phyloP scores from a whole-genome alignment of 2,329 filamentous ascomycete genomes.

The Microsporum audouinii region DNA sequence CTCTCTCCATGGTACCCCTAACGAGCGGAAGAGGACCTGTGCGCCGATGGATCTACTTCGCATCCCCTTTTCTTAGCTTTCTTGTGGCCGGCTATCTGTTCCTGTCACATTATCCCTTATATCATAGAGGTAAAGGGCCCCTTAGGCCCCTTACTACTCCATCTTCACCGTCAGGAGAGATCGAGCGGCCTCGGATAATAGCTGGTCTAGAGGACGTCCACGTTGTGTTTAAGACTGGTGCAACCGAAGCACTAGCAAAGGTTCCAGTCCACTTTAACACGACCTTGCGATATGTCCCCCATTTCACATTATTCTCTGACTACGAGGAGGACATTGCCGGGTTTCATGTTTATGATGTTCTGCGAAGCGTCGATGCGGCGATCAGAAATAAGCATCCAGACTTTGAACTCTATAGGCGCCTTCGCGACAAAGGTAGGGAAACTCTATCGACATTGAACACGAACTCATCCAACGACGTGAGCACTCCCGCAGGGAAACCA shows the following conservation, averaged over 20 bases:
- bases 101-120: neutral
- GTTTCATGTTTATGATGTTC: slow-evolving; percentile 40
- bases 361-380: slow-evolving; percentile 34
- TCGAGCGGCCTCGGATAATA: neutral
- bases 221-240: slow-evolving; percentile 48
- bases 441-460: slow-evolving; percentile 30
- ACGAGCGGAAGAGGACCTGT: neutral
- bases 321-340: slow-evolving; percentile 43
- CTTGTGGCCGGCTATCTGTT: neutral
- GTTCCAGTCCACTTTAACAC: slow-evolving; percentile 45
- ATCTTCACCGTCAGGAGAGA: neutral
- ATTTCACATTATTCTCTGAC: slow-evolving; percentile 50
- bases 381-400: slow-evolving; percentile 35
- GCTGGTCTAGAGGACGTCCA: slow-evolving; percentile 40
- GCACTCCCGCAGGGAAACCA: slow-evolving; percentile 30
- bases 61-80: neutral
- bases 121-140: neutral
- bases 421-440: slow-evolving; percentile 34
- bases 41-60: neutral
- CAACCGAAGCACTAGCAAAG: slow-evolving; percentile 45
- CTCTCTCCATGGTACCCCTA: neutral
- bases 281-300: slow-evolving; percentile 44
- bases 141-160: neutral
- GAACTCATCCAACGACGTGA: slow-evolving; percentile 20
- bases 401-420: slow-evolving; percentile 42